Conservation (phyloP, 306 rosid species). For the Glycine latifolia region DNA sequence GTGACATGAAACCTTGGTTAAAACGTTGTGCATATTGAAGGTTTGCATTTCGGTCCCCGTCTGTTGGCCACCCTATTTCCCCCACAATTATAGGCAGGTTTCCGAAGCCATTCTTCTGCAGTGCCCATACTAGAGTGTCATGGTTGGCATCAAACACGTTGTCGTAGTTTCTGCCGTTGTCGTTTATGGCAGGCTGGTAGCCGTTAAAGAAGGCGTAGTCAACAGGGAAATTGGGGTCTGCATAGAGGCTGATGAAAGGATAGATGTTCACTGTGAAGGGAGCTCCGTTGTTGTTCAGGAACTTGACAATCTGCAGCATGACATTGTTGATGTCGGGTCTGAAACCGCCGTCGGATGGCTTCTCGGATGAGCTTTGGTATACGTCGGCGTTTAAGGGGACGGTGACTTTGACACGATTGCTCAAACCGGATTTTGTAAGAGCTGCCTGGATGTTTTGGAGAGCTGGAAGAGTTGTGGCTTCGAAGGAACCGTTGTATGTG, state of each 20-base stretch:
- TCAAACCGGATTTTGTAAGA: slow-evolving; percentile 75
- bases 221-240: slow-evolving; percentile 65
- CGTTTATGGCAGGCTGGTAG: slow-evolving; percentile 60
- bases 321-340: slow-evolving; percentile 70
- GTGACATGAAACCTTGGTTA: slow-evolving; percentile 84
- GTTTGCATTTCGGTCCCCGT: slow-evolving; percentile 79
- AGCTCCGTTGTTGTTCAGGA: slow-evolving; percentile 73
- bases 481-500: slow-evolving; percentile 75
- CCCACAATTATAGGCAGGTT: slow-evolving; percentile 88
- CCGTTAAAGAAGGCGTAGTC: slow-evolving; percentile 91
- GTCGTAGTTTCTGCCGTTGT: slow-evolving; percentile 71
- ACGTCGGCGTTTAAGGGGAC: slow-evolving; percentile 86
- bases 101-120: slow-evolving; percentile 78
- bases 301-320: slow-evolving; percentile 78
- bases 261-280: slow-evolving; percentile 90
- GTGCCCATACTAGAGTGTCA: slow-evolving; percentile 82
- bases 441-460: slow-evolving; percentile 89
- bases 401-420: slow-evolving; percentile 73
- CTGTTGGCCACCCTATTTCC: slow-evolving; percentile 97
- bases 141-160: slow-evolving; percentile 88
- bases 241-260: slow-evolving; percentile 88
- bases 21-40: slow-evolving; percentile 77
- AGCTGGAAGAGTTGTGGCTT: slow-evolving; percentile 78
- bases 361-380: slow-evolving; percentile 54
- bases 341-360: slow-evolving; percentile 84